Conservation (phyloP, 31 red algal genomes). For the Bonnemaisonia californica region DNA sequence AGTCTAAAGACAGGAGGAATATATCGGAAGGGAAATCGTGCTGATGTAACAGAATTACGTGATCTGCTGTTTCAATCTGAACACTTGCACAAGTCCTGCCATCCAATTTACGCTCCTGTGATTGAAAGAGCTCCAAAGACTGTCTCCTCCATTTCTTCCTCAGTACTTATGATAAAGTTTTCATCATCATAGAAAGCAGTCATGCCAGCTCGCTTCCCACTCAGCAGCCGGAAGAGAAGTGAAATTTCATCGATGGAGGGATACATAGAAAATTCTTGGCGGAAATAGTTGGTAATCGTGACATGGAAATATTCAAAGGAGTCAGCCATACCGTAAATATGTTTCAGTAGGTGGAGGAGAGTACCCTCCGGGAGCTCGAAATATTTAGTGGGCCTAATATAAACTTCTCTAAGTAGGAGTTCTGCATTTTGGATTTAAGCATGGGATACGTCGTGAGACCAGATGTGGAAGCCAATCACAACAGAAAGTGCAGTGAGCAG, state of each 20-base stretch:
- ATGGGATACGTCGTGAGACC: constrained; percentile 21
- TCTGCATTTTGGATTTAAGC: constrained; percentile 4
- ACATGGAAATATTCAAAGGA: constrained; percentile 27
- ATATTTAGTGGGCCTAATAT: not conserved
- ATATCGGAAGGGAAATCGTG: too few relatives aligned
- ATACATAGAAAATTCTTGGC: not conserved
- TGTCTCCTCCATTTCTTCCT: too few relatives aligned
- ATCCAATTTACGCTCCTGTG: too few relatives aligned
- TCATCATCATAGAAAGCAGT: too few relatives aligned
- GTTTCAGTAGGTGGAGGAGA: not conserved
- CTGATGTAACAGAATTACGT: too few relatives aligned
- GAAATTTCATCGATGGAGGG: not conserved
- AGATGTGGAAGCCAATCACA: constrained; percentile 4
- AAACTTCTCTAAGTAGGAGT: not conserved
- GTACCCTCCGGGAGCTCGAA: not conserved
- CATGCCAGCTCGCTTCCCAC: too few relatives aligned
- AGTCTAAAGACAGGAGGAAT: too few relatives aligned
- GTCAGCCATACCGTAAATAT: constrained; percentile 11
- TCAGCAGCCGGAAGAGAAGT: too few relatives aligned
- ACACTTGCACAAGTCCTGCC: too few relatives aligned
- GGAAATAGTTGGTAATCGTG: constrained; percentile 16
- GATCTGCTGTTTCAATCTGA: too few relatives aligned
- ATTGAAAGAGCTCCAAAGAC: too few relatives aligned
- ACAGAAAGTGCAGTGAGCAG: not conserved
- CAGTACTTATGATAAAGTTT: too few relatives aligned